Percentiles rank a stretch among this genome's conserved stretches.
phyloP scores from a whole-genome alignment of 495 filamentous ascomycete species.

The Xylaria nigripes region DNA sequence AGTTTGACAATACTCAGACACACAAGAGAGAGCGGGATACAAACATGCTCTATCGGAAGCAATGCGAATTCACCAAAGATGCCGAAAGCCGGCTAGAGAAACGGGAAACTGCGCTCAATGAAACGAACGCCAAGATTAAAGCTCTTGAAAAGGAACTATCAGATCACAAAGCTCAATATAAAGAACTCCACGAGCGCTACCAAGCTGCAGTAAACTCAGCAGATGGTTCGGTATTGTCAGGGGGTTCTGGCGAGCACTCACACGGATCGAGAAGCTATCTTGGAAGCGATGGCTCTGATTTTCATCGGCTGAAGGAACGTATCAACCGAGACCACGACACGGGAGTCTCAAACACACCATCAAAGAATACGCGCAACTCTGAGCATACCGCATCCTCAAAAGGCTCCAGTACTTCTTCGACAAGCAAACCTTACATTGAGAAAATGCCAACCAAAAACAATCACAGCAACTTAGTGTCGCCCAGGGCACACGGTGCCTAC shows the following conservation, averaged over 20 bases:
- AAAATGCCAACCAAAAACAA: conserved; percentile 16
- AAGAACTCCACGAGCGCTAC: conserved; percentile 12
- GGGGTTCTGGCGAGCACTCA: conserved; percentile 15
- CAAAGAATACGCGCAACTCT: conserved; percentile 6
- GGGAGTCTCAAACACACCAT: conserved; percentile 11
- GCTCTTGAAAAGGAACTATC: conserved; percentile 7
- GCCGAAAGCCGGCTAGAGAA: conserved; percentile 7
- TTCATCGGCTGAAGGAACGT: conserved; percentile 10
- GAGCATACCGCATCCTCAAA: conserved; percentile 15
- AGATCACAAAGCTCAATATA: conserved; percentile 11
- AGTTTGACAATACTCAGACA: conserved; percentile 16
- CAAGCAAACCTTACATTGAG: conserved; percentile 24
- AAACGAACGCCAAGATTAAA: conserved; percentile 10
- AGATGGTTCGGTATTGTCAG: conserved; percentile 13
- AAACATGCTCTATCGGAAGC: conserved; percentile 14
- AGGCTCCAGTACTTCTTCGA: conserved; percentile 12
- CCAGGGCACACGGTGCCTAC: conserved; percentile 8
- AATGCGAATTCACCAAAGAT: conserved; percentile 14
- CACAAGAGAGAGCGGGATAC: conserved; percentile 14
- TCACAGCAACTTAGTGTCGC: conserved; percentile 6
- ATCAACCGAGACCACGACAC: conserved; percentile 12
- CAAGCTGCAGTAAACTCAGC: conserved; percentile 8
- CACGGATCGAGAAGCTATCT: conserved; percentile 5
- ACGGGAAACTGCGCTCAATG: not conserved
- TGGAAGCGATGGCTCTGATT: not conserved